Conservation (phyloP, 345 rosid genomes). For the Camelina sativa region DNA sequence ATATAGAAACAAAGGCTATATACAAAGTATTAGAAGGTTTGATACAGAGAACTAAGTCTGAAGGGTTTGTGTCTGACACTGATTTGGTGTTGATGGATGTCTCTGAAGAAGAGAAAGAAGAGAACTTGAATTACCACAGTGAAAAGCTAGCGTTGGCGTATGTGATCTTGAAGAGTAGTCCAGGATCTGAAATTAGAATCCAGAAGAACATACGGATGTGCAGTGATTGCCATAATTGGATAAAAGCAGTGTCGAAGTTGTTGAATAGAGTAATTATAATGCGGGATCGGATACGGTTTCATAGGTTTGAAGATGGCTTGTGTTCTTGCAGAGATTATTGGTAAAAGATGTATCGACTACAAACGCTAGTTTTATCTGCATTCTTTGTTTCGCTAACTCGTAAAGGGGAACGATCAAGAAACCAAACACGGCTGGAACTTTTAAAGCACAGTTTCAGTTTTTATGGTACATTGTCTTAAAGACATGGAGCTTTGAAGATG, state of each 20-base stretch:
- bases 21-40: constrained; percentile 60
- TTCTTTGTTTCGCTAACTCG: not conserved
- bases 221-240: constrained; percentile 80
- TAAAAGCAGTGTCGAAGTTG: constrained; percentile 64
- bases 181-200: constrained; percentile 66
- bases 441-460: constrained; percentile 13
- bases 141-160: constrained; percentile 86
- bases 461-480: constrained; percentile 9
- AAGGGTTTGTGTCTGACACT: constrained; percentile 64
- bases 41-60: constrained; percentile 51
- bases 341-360: constrained; percentile 28
- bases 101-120: constrained; percentile 85
- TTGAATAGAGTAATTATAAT: constrained; percentile 65
- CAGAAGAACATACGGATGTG: constrained; percentile 83
- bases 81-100: constrained; percentile 89
- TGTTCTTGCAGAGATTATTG: constrained; percentile 83
- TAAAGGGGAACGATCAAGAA: not conserved
- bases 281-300: constrained; percentile 85
- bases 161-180: constrained; percentile 70
- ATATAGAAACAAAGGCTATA: constrained; percentile 62
- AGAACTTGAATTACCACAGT: constrained; percentile 69
- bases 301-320: constrained; percentile 71
- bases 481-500: constrained; percentile 20
- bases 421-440: not conserved
- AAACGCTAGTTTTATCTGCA: not conserved